These are phyloP conservation scores for Apiotrichum montevideense DNA, from an alignment of 1,284 basidiomycete genomes.

Conservation along the genomic window DNA sequence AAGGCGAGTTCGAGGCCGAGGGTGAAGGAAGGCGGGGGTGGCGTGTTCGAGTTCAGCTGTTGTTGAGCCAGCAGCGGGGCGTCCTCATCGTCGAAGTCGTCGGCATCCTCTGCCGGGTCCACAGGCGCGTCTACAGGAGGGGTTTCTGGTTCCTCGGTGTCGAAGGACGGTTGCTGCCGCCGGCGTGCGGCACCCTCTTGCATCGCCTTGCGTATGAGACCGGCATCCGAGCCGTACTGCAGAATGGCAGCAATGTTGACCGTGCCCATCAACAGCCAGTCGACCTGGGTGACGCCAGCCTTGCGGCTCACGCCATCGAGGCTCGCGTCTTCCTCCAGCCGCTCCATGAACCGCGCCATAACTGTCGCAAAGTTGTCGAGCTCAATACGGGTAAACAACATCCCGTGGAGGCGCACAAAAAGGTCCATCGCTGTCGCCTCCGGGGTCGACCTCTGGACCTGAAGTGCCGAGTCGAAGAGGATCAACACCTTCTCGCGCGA, in stretches of 20 bases:
- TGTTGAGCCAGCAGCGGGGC: background rate
- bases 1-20: constrained; percentile 75
- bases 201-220: constrained; percentile 58
- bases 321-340: constrained; percentile 58
- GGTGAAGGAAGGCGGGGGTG: constrained; percentile 59
- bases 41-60: constrained; percentile 23
- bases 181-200: constrained; percentile 41
- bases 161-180: constrained; percentile 54
- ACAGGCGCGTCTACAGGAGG: too few relatives aligned
- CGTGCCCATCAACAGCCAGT: constrained; percentile 93
- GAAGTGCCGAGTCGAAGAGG: constrained; percentile 70
- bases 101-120: constrained; percentile 1
- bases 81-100: constrained; percentile 11
- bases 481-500: constrained; percentile 81
- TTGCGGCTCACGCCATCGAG: constrained; percentile 53
- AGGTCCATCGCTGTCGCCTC: constrained; percentile 74
- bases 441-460: constrained; percentile 61
- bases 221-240: constrained; percentile 77
- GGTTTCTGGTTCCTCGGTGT: constrained; percentile 33
- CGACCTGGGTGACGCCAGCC: constrained; percentile 59
- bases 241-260: constrained; percentile 75
- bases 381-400: constrained; percentile 90
- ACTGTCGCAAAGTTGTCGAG: constrained; percentile 81
- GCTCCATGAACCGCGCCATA: constrained; percentile 76
- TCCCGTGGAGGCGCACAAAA: constrained; percentile 86